Conservation (phyloP, 2,329 filamentous ascomycete genomes). For the Alternaria tenuissima region DNA sequence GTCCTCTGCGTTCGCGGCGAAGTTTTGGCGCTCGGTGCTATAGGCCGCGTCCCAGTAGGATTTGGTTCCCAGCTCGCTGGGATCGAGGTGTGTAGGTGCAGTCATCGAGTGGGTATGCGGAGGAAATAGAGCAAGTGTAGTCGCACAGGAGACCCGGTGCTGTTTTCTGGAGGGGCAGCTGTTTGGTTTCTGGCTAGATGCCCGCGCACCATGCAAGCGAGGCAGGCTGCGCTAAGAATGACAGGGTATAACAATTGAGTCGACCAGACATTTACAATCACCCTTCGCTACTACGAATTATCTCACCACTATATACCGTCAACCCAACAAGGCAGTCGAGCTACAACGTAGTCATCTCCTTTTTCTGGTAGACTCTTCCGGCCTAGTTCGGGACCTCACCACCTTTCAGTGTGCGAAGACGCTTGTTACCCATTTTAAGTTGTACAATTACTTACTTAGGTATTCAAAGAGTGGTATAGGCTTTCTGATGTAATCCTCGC, state of each 20-base stretch:
- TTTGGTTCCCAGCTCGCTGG: slow-evolving; percentile 85
- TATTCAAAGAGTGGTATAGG: not conserved
- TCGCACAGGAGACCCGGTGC: not conserved
- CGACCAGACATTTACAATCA: too few species aligned
- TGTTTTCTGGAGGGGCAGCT: slow-evolving; percentile 1
- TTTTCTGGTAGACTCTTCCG: too few species aligned
- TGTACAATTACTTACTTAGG: too few species aligned
- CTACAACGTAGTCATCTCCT: too few species aligned
- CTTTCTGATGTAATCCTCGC: not conserved
- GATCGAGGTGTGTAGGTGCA: slow-evolving; percentile 64
- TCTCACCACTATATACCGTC: too few species aligned
- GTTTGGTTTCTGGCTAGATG: not conserved
- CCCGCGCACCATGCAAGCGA: not conserved
- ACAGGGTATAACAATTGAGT: not conserved
- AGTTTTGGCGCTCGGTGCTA: slow-evolving; percentile 73
- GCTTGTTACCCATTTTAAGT: too few species aligned
- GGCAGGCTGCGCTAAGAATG: not conserved
- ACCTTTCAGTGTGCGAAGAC: too few species aligned
- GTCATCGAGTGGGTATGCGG: slow-evolving; percentile 19
- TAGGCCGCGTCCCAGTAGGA: slow-evolving; percentile 72
- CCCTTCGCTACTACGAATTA: too few species aligned
- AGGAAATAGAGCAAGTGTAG: not conserved
- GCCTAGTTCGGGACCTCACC: too few species aligned
- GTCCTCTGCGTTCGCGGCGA: slow-evolving; percentile 75
- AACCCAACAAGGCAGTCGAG: too few species aligned